Percentiles rank a stretch among this genome's conserved stretches.
Conservation (phyloP, 2,329 filamentous ascomycete species). For the Lecanicillium sp. region DNA sequence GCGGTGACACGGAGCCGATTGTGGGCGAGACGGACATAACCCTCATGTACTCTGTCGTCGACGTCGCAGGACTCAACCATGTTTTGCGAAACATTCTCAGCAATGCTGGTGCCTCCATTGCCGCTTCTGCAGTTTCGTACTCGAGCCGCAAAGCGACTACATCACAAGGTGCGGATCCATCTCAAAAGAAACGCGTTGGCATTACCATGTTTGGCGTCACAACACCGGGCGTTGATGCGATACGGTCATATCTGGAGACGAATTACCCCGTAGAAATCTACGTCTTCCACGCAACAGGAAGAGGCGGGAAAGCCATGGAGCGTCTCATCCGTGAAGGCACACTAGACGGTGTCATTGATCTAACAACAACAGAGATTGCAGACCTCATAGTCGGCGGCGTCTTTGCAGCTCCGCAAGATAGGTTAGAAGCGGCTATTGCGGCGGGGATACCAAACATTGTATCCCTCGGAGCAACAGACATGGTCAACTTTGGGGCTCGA, state of each 20-base stretch:
- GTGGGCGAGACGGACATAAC: slow-evolving; percentile 61
- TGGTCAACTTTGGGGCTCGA: slow-evolving; percentile 55
- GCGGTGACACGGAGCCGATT: slow-evolving; percentile 55
- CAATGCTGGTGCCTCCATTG: slow-evolving; percentile 56
- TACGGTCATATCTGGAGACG: slow-evolving; percentile 40
- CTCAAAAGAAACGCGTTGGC: slow-evolving; percentile 43
- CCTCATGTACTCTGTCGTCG: slow-evolving; percentile 64
- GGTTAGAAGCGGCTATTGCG: slow-evolving; percentile 49
- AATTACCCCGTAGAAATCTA: slow-evolving; percentile 45
- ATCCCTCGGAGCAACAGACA: slow-evolving; percentile 47
- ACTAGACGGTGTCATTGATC: slow-evolving; percentile 59
- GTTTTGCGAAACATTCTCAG: slow-evolving; percentile 48
- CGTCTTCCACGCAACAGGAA: slow-evolving; percentile 62
- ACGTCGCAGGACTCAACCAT: slow-evolving; percentile 57
- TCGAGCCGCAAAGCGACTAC: slow-evolving; percentile 7
- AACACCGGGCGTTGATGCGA: slow-evolving; percentile 52
- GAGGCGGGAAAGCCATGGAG: slow-evolving; percentile 63
- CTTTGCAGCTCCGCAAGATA: slow-evolving; percentile 47
- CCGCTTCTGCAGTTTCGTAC: slow-evolving; percentile 46
- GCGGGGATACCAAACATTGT: slow-evolving; percentile 46
- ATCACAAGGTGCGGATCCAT: slow-evolving; percentile 2
- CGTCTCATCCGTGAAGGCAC: slow-evolving; percentile 45
- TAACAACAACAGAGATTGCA: slow-evolving; percentile 64
- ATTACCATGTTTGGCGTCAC: slow-evolving; percentile 73
- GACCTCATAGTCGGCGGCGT: slow-evolving; percentile 56